These are phyloP conservation scores for Daphne laureola DNA, from an alignment of 441 rosid species.

Conservation along the genomic window DNA sequence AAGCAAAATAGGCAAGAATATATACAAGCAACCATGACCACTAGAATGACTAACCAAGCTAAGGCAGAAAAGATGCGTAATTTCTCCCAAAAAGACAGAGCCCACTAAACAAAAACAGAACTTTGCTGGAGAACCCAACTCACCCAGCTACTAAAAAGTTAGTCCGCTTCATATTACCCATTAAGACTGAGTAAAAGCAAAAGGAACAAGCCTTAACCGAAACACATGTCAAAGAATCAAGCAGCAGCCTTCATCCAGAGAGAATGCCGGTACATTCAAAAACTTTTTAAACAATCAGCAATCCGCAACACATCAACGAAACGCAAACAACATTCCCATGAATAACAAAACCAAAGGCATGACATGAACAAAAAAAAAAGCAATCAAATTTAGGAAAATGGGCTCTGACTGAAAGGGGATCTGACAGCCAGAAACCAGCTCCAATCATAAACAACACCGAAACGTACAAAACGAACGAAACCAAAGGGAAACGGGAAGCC, in stretches of 20 bases:
- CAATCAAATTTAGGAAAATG: slow-evolving; percentile 1
- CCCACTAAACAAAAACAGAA: slow-evolving; percentile 4
- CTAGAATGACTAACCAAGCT: neutral
- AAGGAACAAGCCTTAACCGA: slow-evolving; percentile 1
- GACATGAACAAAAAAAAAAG: slow-evolving; percentile 8
- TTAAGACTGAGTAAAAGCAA: slow-evolving; percentile 1
- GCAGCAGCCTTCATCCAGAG: too few relatives aligned
- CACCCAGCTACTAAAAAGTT: neutral
- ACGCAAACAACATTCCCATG: slow-evolving; percentile 1
- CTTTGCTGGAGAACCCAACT: neutral
- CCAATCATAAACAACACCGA: neutral
- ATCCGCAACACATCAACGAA: neutral
- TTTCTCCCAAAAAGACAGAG: slow-evolving; percentile 7
- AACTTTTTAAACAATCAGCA: neutral
- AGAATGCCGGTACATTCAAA: too few relatives aligned
- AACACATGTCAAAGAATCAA: neutral
- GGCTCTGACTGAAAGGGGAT: slow-evolving; percentile 13
- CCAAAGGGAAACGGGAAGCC: neutral
- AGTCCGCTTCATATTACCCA: slow-evolving; percentile 1
- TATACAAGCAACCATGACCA: neutral
- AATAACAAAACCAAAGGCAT: slow-evolving; percentile 10
- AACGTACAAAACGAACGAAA: neutral
- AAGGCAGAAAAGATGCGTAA: neutral
- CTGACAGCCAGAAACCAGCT: slow-evolving; percentile 11
- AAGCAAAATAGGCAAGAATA: slow-evolving; percentile 3